Percentiles rank a stretch among this genome's conserved stretches.
Conservation (phyloP, 495 filamentous ascomycete species). For the Annulohypoxylon maeteangense region DNA sequence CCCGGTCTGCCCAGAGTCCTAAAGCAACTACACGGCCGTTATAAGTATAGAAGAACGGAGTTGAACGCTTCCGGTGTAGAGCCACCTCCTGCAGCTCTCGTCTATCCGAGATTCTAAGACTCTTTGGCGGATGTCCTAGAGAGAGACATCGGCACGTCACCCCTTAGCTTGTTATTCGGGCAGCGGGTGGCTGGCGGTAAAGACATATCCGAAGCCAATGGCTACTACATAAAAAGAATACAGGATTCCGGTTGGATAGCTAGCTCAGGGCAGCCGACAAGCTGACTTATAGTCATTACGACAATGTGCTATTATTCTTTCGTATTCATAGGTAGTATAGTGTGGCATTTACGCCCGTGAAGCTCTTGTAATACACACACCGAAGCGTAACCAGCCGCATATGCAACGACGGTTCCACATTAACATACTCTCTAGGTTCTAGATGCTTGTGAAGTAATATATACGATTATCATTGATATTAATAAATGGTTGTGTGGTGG, state of each 20-base stretch:
- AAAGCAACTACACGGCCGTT: background rate
- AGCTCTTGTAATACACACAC: background rate
- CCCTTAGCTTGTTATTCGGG: background rate
- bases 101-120: conserved; percentile 16
- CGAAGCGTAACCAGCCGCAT: background rate
- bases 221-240: background rate
- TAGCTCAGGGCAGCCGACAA: background rate
- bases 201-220: conserved; percentile 7
- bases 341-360: background rate
- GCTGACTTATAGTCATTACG: conserved; percentile 8
- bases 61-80: conserved; percentile 5
- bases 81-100: conserved; percentile 9
- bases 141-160: conserved; percentile 12
- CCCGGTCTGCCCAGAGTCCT: background rate
- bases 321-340: background rate
- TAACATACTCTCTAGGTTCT: too few species aligned
- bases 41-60: background rate
- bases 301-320: background rate
- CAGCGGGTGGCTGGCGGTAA: conserved; percentile 23
- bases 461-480: too few species aligned
- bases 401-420: background rate
- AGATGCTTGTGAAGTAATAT: background rate
- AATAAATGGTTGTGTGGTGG: too few species aligned
- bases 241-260: background rate
- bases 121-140: conserved; percentile 7